phyloP scores from a whole-genome alignment of 805 yeast genomes.

The Nakazawaea peltata region DNA sequence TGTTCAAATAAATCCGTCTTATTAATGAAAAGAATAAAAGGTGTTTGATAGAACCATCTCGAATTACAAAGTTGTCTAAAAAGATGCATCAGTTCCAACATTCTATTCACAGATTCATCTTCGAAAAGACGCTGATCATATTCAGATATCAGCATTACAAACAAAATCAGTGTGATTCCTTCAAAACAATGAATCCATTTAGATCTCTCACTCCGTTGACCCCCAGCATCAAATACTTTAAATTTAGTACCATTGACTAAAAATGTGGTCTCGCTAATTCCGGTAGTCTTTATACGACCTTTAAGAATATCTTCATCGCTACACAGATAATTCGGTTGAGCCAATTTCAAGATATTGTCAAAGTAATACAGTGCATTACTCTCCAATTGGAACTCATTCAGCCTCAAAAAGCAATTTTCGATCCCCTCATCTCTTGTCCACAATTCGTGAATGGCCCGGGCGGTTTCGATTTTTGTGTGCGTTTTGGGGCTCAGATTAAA shows the following conservation, averaged over 20 bases:
- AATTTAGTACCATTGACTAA: slow-evolving; percentile 55
- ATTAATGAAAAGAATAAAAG: slow-evolving; percentile 83
- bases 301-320: slow-evolving; percentile 76
- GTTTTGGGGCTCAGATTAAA: slow-evolving; percentile 1
- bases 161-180: slow-evolving; percentile 78
- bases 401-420: slow-evolving; percentile 41
- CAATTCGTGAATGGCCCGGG: slow-evolving; percentile 56
- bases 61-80: slow-evolving; percentile 83
- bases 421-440: slow-evolving; percentile 74
- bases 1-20: slow-evolving; percentile 76
- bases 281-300: slow-evolving; percentile 93
- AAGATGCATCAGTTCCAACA: slow-evolving; percentile 81
- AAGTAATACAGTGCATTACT: slow-evolving; percentile 78
- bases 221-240: slow-evolving; percentile 91
- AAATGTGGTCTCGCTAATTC: slow-evolving; percentile 83
- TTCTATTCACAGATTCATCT: slow-evolving; percentile 80
- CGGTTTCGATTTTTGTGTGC: slow-evolving; percentile 45
- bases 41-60: slow-evolving; percentile 76
- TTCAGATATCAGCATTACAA: slow-evolving; percentile 85
- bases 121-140: slow-evolving; percentile 90
- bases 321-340: slow-evolving; percentile 58
- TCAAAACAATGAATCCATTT: slow-evolving; percentile 96
- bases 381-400: slow-evolving; percentile 80
- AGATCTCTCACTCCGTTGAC: slow-evolving; percentile 84
- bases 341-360: slow-evolving; percentile 59